These are phyloP conservation scores for Triticum monococcum DNA, from an alignment of 176 grass and related monocot genomes.

Conservation along the genomic window DNA sequence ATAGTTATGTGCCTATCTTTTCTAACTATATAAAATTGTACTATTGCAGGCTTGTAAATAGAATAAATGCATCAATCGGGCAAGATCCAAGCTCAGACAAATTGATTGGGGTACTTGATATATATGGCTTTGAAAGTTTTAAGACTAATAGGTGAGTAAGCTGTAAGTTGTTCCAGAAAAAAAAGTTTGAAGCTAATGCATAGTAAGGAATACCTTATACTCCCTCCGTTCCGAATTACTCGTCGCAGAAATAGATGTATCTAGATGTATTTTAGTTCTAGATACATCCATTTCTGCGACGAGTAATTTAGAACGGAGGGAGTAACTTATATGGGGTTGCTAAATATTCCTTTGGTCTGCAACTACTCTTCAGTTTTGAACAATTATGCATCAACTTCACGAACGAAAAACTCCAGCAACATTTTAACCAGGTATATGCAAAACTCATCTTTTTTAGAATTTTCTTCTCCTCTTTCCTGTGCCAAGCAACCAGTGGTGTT, in stretches of 20 bases:
- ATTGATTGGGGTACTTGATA: slow-evolving; percentile 98
- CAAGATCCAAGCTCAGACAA: slow-evolving; percentile 78
- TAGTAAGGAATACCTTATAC: not conserved
- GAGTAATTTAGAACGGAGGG: no score
- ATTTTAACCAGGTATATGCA: slow-evolving; percentile 87
- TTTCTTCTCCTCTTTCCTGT: slow-evolving; percentile 13
- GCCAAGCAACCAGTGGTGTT: slow-evolving; percentile 18
- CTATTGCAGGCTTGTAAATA: slow-evolving; percentile 78
- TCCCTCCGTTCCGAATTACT: no score
- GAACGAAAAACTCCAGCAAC: slow-evolving; percentile 97
- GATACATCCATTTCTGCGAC: no score
- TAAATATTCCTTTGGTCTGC: slow-evolving; percentile 30
- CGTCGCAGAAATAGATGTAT: no score
- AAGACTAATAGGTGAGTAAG: slow-evolving; percentile 81
- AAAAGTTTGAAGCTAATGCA: slow-evolving; percentile 2
- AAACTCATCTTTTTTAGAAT: slow-evolving; percentile 4
- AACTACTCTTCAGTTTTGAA: slow-evolving; percentile 72
- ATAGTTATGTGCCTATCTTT: slow-evolving; percentile 27
- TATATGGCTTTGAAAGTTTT: slow-evolving; percentile 99
- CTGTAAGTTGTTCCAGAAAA: slow-evolving; percentile 31
- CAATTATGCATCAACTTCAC: slow-evolving; percentile 98
- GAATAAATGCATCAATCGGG: slow-evolving; percentile 93
- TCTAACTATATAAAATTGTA: slow-evolving; percentile 33
- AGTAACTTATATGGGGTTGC: not conserved
- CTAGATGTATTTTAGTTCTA: no score